Evolutionary conservation across 1,284 basidiomycete species (phyloP), one percentile per base, ranked within the genome.

Genomic region (Heimioporus retisporus): DNA sequence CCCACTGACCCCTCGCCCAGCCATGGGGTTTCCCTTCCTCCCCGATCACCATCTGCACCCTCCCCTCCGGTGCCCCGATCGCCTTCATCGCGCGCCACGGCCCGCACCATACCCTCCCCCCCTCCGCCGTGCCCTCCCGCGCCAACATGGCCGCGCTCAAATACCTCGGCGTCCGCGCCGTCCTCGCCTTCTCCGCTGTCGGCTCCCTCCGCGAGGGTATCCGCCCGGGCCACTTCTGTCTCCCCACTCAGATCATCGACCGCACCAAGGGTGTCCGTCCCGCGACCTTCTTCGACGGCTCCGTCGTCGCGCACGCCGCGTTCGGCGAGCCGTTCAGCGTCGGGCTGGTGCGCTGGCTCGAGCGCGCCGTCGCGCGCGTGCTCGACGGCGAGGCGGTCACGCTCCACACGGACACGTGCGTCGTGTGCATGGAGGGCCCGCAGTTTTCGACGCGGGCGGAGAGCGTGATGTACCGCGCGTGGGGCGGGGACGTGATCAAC

Each of bases 131-230:
- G 2, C 96, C 96, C 51, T 82, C 86, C 3, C 90, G 95, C 60
- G 97, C 97, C 70, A 99, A 99, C 86, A 97, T 99, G 77, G 94
- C 97, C 19, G 97, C 97, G 0, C 87, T 99, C 72, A 99, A 99
- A 83, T 91, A 90, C 61, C 86, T 99, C 69, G 97, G 97, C 61
- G 94, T 96, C 19, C 89, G 92, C 68, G 93, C 92, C 53, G 90
- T 99, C 74, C 85, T 99, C 68, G 96, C 97, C 3, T 99, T 99
- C 85, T 95, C 93, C 21, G 97, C 97, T 13, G 97, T 99, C 55
- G 97, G 97, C 48, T 96, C 94, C n/a, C 87, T 99, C 54, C 87
- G 96, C 56, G 97, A 99, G 80, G 96, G 98, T 74, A 96, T 99
- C 76, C 80, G 88, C n/a, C 95, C 95, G 0, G 95, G 96, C 54